Conservation (phyloP, 345 rosid genomes). For the Kandelia obovata region DNA sequence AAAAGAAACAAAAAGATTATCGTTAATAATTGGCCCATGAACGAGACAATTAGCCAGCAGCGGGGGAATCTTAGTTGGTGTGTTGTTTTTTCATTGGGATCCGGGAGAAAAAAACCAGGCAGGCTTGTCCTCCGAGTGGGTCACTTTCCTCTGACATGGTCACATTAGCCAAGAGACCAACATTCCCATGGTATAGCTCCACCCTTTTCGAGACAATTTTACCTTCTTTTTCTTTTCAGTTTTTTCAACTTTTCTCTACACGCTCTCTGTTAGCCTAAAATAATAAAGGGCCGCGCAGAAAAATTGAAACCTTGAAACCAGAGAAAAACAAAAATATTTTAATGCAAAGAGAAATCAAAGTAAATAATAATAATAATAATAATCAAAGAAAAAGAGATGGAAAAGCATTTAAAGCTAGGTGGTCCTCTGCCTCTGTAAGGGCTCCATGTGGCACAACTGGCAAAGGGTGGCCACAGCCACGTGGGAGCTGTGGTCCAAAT, state of each 20-base stretch:
- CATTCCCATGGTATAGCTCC: conserved; percentile 45
- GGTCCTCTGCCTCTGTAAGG: not conserved
- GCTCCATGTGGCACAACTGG: conserved; percentile 50
- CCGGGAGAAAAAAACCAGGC: conserved; percentile 15
- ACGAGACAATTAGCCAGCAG: not conserved
- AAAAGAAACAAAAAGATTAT: not conserved
- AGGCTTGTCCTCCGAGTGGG: conserved; percentile 27
- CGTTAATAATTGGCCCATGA: not conserved
- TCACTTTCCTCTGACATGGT: conserved; percentile 31
- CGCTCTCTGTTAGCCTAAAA: not conserved
- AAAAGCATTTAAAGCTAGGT: conserved; percentile 14
- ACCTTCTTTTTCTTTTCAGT: conserved; percentile 15
- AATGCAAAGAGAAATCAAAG: not conserved
- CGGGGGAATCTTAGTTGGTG: not conserved
- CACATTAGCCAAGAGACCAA: conserved; percentile 37
- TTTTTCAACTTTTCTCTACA: not conserved
- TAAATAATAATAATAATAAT: too few relatives aligned
- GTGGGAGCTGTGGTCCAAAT: conserved; percentile 50
- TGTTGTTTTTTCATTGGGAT: conserved; percentile 21
- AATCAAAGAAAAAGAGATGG: not conserved
- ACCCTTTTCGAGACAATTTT: conserved; percentile 24
- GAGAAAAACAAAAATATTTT: not conserved
- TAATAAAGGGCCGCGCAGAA: too few relatives aligned
- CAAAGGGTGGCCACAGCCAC: conserved; percentile 44
- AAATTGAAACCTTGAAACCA: not conserved